phyloP scores from a whole-genome alignment of 805 yeast genomes.

The Maudiozyma bulderi region DNA sequence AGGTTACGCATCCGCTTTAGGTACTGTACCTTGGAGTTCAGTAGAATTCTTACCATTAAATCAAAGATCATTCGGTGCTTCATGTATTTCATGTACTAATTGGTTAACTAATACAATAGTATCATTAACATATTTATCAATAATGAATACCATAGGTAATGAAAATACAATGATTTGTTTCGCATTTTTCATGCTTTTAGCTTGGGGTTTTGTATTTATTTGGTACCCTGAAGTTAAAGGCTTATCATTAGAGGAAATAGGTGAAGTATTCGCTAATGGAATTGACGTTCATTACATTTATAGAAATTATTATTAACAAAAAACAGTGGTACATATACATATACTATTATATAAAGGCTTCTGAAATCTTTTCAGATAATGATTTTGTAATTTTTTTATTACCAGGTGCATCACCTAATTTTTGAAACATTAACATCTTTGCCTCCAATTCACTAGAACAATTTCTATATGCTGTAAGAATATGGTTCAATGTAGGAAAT shows the following conservation, averaged over 20 bases:
- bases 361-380: conserved; percentile 27
- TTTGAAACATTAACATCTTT: conserved; percentile 17
- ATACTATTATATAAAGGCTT: conserved; percentile 7
- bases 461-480: conserved; percentile 29
- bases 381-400: conserved; percentile 25
- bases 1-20: conserved; percentile 36
- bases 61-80: conserved; percentile 34
- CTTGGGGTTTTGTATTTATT: conserved; percentile 33
- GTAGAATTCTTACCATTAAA: conserved; percentile 37
- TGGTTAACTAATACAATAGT: conserved; percentile 34
- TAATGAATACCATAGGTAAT: conserved; percentile 25
- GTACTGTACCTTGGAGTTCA: conserved; percentile 37
- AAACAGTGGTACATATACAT: not conserved
- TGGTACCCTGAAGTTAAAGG: conserved; percentile 40
- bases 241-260: conserved; percentile 34
- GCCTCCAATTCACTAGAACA: conserved; percentile 23
- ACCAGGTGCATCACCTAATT: conserved; percentile 26
- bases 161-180: conserved; percentile 30
- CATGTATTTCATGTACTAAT: conserved; percentile 34
- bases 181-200: conserved; percentile 25
- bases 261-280: conserved; percentile 33
- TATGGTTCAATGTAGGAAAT: conserved; percentile 58
- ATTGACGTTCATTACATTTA: conserved; percentile 31
- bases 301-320: conserved; percentile 22
- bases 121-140: conserved; percentile 29